Evolutionary conservation across 2,329 filamentous ascomycete species (phyloP).

Genomic region (Fusarium sp.): DNA sequence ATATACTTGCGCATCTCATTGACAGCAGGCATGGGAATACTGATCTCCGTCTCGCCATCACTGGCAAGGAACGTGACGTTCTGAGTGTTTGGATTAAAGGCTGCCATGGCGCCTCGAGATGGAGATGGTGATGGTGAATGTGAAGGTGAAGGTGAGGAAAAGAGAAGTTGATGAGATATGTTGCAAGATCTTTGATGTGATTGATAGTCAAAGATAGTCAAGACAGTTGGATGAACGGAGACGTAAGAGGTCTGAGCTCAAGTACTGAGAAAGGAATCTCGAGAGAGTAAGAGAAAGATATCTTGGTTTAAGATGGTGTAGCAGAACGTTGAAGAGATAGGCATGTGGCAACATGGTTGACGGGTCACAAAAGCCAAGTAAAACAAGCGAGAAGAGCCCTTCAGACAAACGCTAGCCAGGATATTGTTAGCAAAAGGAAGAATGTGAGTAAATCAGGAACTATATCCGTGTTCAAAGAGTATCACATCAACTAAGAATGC

Average conservation of each 20-base stretch:
- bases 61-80: slow-evolving; percentile 50
- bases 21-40: slow-evolving; percentile 49
- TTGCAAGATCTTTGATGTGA: slow-evolving; percentile 1
- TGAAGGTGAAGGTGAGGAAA: background rate
- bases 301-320: slow-evolving; percentile 19
- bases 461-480: slow-evolving; percentile 26
- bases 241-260: slow-evolving; percentile 27
- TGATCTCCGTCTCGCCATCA: slow-evolving; percentile 48
- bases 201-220: slow-evolving; percentile 10
- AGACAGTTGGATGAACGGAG: slow-evolving; percentile 6
- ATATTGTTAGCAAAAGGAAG: slow-evolving; percentile 39
- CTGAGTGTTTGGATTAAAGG: slow-evolving; percentile 53
- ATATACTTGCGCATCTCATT: slow-evolving; percentile 49
- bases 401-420: slow-evolving; percentile 26
- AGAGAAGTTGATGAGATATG: background rate
- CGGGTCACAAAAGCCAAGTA: slow-evolving; percentile 29
- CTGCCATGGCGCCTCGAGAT: slow-evolving; percentile 34
- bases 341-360: slow-evolving; percentile 34
- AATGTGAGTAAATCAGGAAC: slow-evolving; percentile 35
- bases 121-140: background rate
- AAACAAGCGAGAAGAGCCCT: slow-evolving; percentile 16
- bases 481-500: slow-evolving; percentile 36
- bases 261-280: background rate
- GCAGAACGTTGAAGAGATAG: slow-evolving; percentile 8
- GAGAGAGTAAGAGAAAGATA: slow-evolving; percentile 4